Conservation (phyloP, 352 stramenopile species). For the Phytophthora tubulina region DNA sequence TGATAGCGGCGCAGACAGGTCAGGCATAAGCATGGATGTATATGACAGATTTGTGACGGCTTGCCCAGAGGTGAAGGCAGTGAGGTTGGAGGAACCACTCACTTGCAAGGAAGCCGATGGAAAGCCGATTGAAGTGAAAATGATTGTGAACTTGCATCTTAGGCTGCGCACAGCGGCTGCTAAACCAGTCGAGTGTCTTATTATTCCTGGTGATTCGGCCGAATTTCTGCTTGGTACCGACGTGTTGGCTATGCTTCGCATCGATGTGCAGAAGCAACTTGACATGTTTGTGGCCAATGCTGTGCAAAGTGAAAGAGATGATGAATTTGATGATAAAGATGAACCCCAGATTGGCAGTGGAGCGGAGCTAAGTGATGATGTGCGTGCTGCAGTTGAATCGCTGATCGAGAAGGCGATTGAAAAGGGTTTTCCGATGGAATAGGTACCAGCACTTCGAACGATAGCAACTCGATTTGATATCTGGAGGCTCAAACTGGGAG, state of each 20-base stretch:
- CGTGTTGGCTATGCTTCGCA: slow-evolving; percentile 11
- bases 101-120: slow-evolving; percentile 16
- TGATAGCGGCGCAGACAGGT: slow-evolving; percentile 24
- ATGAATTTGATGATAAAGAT: slow-evolving; percentile 1
- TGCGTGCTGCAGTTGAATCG: not conserved
- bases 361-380: not conserved
- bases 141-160: not conserved
- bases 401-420: not conserved
- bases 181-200: slow-evolving; percentile 13
- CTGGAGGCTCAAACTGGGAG: not conserved
- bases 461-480: not conserved
- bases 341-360: not conserved
- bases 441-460: not conserved
- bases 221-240: slow-evolving; percentile 17
- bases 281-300: slow-evolving; percentile 14
- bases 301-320: not conserved
- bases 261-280: not conserved
- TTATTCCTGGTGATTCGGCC: not conserved
- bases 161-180: not conserved
- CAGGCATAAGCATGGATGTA: slow-evolving; percentile 7
- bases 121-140: slow-evolving; percentile 15
- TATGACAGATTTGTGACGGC: slow-evolving; percentile 8
- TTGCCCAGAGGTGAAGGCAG: not conserved
- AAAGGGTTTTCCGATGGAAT: not conserved
- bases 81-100: slow-evolving; percentile 16